A percentile compares a stretch with the other conserved stretches of the same genome.
Conservation (phyloP, 2,329 filamentous ascomycete genomes). For the Neocatenulostroma microsporum region DNA sequence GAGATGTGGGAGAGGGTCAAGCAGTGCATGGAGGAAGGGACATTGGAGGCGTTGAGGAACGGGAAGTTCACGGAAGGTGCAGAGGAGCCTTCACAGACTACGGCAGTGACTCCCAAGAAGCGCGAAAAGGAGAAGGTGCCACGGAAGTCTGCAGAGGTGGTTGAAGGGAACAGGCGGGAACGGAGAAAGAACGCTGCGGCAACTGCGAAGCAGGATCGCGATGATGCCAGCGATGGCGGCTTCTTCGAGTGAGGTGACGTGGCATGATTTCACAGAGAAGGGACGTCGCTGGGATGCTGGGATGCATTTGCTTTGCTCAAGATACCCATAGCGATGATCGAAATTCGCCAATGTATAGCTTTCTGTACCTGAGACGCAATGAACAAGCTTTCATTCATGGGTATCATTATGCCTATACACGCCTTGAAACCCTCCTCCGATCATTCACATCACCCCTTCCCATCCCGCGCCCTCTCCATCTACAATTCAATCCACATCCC, state of each 20-base stretch:
- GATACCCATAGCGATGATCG: too few species aligned
- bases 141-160: constrained; percentile 6
- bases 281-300: too few species aligned
- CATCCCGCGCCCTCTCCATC: too few species aligned
- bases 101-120: not conserved
- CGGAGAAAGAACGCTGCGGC: constrained; percentile 2
- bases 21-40: constrained; percentile 53
- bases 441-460: too few species aligned
- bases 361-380: too few species aligned
- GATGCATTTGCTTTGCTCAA: too few species aligned
- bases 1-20: constrained; percentile 64
- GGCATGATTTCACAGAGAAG: too few species aligned
- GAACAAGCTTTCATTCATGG: too few species aligned
- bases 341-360: too few species aligned
- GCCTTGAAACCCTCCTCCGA: too few species aligned
- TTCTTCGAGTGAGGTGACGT: constrained; percentile 34
- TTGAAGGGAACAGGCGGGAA: constrained; percentile 13
- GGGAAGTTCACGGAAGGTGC: constrained; percentile 30
- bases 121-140: not conserved
- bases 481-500: not conserved
- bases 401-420: too few species aligned
- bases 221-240: constrained; percentile 29
- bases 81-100: not conserved
- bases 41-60: constrained; percentile 50
- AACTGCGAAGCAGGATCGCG: constrained; percentile 18